phyloP scores from a whole-genome alignment of 305 asterid species.

The Fraxinus nigra region DNA sequence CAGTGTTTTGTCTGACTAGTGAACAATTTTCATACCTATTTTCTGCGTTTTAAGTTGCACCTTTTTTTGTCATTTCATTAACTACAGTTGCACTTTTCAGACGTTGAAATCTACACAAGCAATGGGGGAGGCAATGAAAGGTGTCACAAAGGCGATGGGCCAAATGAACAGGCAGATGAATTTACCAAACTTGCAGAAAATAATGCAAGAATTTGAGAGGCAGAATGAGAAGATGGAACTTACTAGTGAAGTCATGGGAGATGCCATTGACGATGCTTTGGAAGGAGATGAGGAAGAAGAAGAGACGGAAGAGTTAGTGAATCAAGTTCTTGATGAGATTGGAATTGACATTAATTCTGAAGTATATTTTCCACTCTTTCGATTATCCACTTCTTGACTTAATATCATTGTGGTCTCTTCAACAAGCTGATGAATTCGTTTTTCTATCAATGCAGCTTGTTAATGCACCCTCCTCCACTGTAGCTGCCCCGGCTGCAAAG shows the following conservation, averaged over 20 bases:
- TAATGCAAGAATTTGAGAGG: slow-evolving; percentile 98
- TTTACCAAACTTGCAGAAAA: slow-evolving; percentile 90
- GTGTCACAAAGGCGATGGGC: slow-evolving; percentile 99
- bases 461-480: slow-evolving; percentile 85
- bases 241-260: slow-evolving; percentile 93
- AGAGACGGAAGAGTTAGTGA: slow-evolving; percentile 95
- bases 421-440: slow-evolving; percentile 3
- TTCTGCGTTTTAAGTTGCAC: not conserved
- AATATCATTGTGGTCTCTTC: not conserved
- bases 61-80: not conserved
- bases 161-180: slow-evolving; percentile 99
- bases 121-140: slow-evolving; percentile 99
- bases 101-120: slow-evolving; percentile 98
- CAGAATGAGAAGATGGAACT: slow-evolving; percentile 99
- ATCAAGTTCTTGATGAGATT: slow-evolving; percentile 97
- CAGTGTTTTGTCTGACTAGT: not conserved
- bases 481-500: slow-evolving; percentile 80
- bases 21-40: not conserved
- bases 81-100: slow-evolving; percentile 32
- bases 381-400: not conserved
- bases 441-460: slow-evolving; percentile 61
- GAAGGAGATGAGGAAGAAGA: slow-evolving; percentile 99
- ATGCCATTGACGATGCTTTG: slow-evolving; percentile 97
- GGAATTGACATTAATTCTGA: slow-evolving; percentile 86
- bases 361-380: slow-evolving; percentile 41